Conservation (phyloP, 2,329 filamentous ascomycete species). For the Beauveria caledonica region DNA sequence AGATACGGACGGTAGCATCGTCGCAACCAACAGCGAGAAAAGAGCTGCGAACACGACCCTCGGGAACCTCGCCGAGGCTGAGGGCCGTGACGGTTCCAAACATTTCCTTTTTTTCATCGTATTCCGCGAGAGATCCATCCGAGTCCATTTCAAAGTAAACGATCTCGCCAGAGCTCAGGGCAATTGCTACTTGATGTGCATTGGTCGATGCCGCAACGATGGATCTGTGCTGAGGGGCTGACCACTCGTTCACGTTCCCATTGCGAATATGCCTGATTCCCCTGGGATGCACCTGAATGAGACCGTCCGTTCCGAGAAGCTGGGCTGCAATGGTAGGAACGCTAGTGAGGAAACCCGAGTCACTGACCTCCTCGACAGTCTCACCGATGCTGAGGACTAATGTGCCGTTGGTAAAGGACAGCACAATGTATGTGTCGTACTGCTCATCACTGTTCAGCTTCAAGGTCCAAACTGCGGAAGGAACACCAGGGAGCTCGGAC, state of each 20-base stretch:
- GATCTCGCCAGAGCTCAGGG: conserved; percentile 90
- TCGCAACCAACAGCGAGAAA: conserved; percentile 96
- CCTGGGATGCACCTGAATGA: conserved; percentile 93
- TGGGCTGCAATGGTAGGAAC: conserved; percentile 89
- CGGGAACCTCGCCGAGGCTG: conserved; percentile 87
- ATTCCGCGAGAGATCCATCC: conserved; percentile 84
- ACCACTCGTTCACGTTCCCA: conserved; percentile 84
- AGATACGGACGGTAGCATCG: conserved; percentile 88
- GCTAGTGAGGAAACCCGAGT: conserved; percentile 83
- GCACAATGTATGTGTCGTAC: conserved; percentile 90
- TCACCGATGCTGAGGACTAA: conserved; percentile 92
- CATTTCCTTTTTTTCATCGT: conserved; percentile 92
- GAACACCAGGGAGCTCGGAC: conserved; percentile 80
- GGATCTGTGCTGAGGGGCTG: conserved; percentile 83
- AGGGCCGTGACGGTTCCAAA: conserved; percentile 89
- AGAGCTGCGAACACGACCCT: conserved; percentile 79
- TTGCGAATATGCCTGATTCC: conserved; percentile 83
- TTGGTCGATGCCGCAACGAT: conserved; percentile 95
- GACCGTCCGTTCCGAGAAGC: conserved; percentile 83
- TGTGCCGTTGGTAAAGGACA: conserved; percentile 85
- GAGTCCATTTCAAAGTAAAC: conserved; percentile 97
- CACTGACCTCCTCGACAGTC: conserved; percentile 89
- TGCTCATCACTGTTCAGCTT: conserved; percentile 75
- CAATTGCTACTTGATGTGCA: conserved; percentile 84
- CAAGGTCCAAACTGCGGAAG: conserved; percentile 89